Base-by-base conservation (phyloP, 2,329 filamentous ascomycete species). In the Ascochyta pisi region DNA sequence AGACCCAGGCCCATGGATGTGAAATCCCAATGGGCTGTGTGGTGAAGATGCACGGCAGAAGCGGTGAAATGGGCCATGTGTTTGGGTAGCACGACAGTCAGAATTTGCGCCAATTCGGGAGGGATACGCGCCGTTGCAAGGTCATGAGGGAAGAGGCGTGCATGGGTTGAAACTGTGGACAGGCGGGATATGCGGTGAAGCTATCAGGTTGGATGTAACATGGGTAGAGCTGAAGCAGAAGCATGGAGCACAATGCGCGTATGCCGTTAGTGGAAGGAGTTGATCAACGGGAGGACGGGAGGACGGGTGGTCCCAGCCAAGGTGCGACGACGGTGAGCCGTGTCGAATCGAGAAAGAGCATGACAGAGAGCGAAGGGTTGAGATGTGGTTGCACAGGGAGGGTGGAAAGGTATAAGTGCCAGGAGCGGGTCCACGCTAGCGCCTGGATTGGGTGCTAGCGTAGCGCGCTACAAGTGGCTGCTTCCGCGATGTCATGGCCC, bases 1-100 rank as follows among this genome's bases (percentile, higher is more conserved):
- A 26, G 34, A 50, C 46, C 53, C 53, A 47, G 41, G 46, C n/a
- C 46, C 53, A 56, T 47, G 53, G 53, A 33, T 19, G 24, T 23
- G 31, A 40, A 33, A n/a, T 27, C 52, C 52, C 41, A 22, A 27
- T n/a, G 26, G 31, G 34, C 31, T 24, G 43, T 37, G 29, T 24
- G 42, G 19, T 22, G 16, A 24, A 16, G 26, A 5, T 26, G 33
- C 50, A 54, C 50, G 15, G 33, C 38, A 48, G 44, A 23, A 29
- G 29, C 50, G 50, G 50, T 47, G 42, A 45, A 47, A 31, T 37
- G 15, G 37, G 50, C 43, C 43, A 44, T 49, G 39, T 49, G 31
- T 24, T 3, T 22, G 3, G 37, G 51, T 26, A 22, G 19, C 33
- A 47, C 45, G 29, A 13, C 15, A 19, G n/a, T 6, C 22, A 9